These are phyloP conservation scores for Hirsutella minnesotensis DNA, from an alignment of 2,329 filamentous ascomycete species.

Conservation along the genomic window DNA sequence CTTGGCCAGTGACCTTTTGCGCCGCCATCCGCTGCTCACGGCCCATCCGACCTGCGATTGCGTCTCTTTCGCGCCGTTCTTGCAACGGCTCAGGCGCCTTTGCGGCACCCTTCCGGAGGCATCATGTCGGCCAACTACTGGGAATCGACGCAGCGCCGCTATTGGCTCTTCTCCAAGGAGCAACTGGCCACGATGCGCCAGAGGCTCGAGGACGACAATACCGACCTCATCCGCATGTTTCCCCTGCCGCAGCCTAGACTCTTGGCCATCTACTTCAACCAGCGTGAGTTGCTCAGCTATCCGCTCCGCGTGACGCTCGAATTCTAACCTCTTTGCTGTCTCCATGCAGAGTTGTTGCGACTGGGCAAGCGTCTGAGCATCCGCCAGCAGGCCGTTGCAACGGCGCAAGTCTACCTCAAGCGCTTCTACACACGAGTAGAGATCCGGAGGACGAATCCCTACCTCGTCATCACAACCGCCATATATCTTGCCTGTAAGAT, in stretches of 20 bases:
- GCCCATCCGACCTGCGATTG: background rate
- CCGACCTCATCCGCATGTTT: slow-evolving; percentile 62
- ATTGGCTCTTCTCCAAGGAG: slow-evolving; percentile 84
- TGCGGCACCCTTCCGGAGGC: slow-evolving; percentile 1
- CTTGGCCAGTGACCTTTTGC: too few relatives aligned
- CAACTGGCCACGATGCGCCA: slow-evolving; percentile 65
- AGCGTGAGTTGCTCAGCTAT: slow-evolving; percentile 49
- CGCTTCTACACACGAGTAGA: slow-evolving; percentile 88
- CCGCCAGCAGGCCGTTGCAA: slow-evolving; percentile 85
- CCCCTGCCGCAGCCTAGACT: slow-evolving; percentile 72
- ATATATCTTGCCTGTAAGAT: slow-evolving; percentile 96
- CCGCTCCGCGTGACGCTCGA: background rate
- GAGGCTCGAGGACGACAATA: slow-evolving; percentile 66
- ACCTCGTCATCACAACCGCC: slow-evolving; percentile 83
- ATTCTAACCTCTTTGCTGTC: background rate
- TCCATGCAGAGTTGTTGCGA: slow-evolving; percentile 56
- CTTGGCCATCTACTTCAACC: slow-evolving; percentile 83
- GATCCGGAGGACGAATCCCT: slow-evolving; percentile 85
- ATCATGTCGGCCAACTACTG: slow-evolving; percentile 91
- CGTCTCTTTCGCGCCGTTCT: background rate
- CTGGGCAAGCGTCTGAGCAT: slow-evolving; percentile 75
- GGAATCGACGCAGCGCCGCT: slow-evolving; percentile 81
- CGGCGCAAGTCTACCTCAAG: slow-evolving; percentile 88
- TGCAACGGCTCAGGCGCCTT: slow-evolving; percentile 2
- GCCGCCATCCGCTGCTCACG: too few relatives aligned